Conservation (phyloP, 768 basidiomycete genomes). For the Tephrocybe sp. region DNA sequence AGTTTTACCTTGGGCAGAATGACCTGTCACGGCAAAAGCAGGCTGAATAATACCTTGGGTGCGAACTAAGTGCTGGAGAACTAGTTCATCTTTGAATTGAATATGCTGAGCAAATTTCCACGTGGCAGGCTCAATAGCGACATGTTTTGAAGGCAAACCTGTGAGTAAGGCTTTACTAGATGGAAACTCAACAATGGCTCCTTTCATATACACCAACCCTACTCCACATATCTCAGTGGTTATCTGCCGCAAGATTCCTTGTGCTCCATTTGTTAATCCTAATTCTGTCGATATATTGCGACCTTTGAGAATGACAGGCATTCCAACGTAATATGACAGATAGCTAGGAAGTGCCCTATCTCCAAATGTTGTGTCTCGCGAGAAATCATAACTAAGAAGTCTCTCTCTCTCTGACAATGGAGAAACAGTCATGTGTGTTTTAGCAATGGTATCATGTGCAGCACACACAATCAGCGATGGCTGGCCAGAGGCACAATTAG, state of each 20-base stretch:
- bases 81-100: neutral
- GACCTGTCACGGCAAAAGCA: conserved; percentile 29
- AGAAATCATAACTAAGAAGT: neutral
- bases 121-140: conserved; percentile 15
- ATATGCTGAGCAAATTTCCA: conserved; percentile 9
- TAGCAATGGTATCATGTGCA: neutral
- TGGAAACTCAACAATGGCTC: conserved; percentile 11
- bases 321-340: conserved; percentile 25
- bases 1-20: conserved; percentile 29
- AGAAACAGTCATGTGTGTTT: too few species aligned
- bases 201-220: conserved; percentile 2
- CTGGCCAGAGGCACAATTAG: neutral
- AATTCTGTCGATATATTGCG: conserved; percentile 29
- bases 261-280: conserved; percentile 27
- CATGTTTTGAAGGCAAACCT: conserved; percentile 16
- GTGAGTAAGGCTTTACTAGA: conserved; percentile 14
- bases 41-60: conserved; percentile 25
- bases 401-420: neutral
- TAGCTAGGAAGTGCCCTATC: conserved; percentile 17
- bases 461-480: neutral
- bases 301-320: conserved; percentile 26
- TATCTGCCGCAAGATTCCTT: conserved; percentile 21
- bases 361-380: neutral
- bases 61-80: neutral
- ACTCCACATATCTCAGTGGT: conserved; percentile 15